Conservation (phyloP, 805 yeast genomes). For the Candida silvatica region DNA sequence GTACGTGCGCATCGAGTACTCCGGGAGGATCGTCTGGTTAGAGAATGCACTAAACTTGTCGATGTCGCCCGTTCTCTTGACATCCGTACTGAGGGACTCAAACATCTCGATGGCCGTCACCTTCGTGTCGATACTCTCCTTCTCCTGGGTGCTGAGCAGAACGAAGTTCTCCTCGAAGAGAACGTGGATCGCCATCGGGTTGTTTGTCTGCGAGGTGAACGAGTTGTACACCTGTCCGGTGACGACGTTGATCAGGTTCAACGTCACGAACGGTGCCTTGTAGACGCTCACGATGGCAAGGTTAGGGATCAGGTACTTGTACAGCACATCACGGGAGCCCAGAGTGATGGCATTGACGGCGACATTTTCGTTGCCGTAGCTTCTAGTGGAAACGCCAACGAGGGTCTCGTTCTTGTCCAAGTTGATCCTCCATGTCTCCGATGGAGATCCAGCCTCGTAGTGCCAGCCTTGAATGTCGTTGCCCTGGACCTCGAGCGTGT, state of each 20-base stretch:
- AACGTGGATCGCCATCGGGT: constrained; percentile 32
- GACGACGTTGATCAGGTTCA: constrained; percentile 56
- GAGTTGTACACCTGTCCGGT: constrained; percentile 52
- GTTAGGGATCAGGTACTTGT: constrained; percentile 78
- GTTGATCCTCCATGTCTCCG: constrained; percentile 14
- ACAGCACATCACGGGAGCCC: constrained; percentile 64
- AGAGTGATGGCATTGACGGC: constrained; percentile 63
- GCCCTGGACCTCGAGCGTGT: constrained; percentile 5
- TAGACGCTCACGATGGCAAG: constrained; percentile 41
- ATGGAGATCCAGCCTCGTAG: constrained; percentile 1
- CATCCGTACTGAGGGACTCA: constrained; percentile 52
- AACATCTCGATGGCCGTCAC: constrained; percentile 71
- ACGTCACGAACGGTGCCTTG: constrained; percentile 24
- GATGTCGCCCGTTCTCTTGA: constrained; percentile 19
- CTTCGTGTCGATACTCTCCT: constrained; percentile 38
- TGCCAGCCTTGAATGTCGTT: constrained; percentile 10
- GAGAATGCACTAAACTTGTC: constrained; percentile 12
- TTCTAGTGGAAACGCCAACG: constrained; percentile 30
- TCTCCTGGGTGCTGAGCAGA: constrained; percentile 54
- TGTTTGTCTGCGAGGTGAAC: constrained; percentile 24
- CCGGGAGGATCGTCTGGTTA: constrained; percentile 30
- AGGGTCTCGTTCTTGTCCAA: constrained; percentile 25
- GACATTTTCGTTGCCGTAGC: constrained; percentile 28
- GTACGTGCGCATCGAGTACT: constrained; percentile 46
- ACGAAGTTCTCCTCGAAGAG: constrained; percentile 81